Base-by-base conservation (phyloP, 495 filamentous ascomycete species). In the Aspergillus mulundensis region DNA sequence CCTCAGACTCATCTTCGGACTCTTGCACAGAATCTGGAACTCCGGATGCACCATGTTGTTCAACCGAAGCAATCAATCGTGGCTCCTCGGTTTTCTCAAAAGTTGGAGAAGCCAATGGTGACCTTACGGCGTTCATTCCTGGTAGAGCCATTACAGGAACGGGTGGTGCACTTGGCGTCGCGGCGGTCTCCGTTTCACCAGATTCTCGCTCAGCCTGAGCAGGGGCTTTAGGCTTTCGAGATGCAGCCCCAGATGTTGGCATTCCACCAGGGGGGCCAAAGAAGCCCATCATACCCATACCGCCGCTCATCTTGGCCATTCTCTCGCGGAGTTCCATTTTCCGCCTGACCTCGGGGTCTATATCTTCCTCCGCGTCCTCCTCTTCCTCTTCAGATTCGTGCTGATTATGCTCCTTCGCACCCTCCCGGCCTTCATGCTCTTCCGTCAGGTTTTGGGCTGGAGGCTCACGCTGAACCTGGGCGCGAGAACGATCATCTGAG, bases 231-330 rank as follows among this genome's bases (percentile, higher is more conserved):
- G 79, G 70, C 55, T 77, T 71, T 69, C 81, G 67, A 61, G 71
- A 20, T 49, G 58, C 65, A 44, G 65, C 52, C 62, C 70, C 66
- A 75, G 81, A 63, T 58, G 72, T 63, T 49, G 76, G 73, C 70
- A 94, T 84, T 48, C 88, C 86, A 24, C 81, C 82, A 49, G 90
- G 87, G 24, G 86, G 81, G 11, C 90, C 90, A 70, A 96, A 94
- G 81, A 97, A 92, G 44, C 93, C 91, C 68, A 90, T 85, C 87
- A 96, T 92, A 15, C 92, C 91, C 91, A 96, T 96, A 15, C 94
- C 94, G 57, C 95, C 94, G 59, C 91, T 94, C 89, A 98, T 95
- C 72, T 95, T 96, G 21, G 92, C 93, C 90, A 98, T 97, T 58
- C 94, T 84, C 49, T 91, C 91, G 40, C 95, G 84, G 50, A 98